Percentiles rank a stretch among this genome's conserved stretches.
phyloP scores from a whole-genome alignment of 2,329 filamentous ascomycete genomes.

The Pestalotiopsis sp. region DNA sequence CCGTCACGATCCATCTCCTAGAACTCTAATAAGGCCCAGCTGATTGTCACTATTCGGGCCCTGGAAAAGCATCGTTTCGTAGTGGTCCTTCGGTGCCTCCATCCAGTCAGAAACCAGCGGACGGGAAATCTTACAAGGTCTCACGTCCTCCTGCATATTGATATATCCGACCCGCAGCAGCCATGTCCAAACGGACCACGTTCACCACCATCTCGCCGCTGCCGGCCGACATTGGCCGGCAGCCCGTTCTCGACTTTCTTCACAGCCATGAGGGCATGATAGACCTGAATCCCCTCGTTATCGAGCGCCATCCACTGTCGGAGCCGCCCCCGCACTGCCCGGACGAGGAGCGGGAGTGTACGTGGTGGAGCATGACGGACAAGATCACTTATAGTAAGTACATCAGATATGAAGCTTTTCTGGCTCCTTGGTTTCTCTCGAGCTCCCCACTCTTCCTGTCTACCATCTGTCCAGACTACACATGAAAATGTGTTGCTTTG shows the following conservation, averaged over 20 bases:
- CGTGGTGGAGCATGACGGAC: constrained; percentile 82
- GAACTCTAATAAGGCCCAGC: too few species aligned
- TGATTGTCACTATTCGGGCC: too few species aligned
- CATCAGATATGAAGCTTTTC: neutral
- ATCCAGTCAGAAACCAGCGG: too few species aligned
- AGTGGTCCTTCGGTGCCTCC: too few species aligned
- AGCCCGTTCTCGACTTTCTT: constrained; percentile 74
- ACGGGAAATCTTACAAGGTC: too few species aligned
- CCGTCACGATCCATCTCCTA: too few species aligned
- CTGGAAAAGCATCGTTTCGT: too few species aligned
- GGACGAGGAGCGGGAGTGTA: constrained; percentile 70
- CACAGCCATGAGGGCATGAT: constrained; percentile 84
- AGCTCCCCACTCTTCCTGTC: neutral
- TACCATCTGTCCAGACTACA: neutral
- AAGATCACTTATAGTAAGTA: constrained; percentile 62
- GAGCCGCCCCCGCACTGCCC: constrained; percentile 64
- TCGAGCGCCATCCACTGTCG: constrained; percentile 69
- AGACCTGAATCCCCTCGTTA: constrained; percentile 82
- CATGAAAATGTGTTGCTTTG: neutral
- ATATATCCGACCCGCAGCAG: constrained; percentile 18
- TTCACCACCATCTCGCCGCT: constrained; percentile 83
- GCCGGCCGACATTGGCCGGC: constrained; percentile 67
- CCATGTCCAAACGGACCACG: constrained; percentile 69
- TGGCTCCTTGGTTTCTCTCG: neutral
- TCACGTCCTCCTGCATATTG: too few species aligned